Evolutionary conservation across 345 rosid species (phyloP), one percentile per base, ranked within the genome.

Genomic region (Salix caprea): DNA sequence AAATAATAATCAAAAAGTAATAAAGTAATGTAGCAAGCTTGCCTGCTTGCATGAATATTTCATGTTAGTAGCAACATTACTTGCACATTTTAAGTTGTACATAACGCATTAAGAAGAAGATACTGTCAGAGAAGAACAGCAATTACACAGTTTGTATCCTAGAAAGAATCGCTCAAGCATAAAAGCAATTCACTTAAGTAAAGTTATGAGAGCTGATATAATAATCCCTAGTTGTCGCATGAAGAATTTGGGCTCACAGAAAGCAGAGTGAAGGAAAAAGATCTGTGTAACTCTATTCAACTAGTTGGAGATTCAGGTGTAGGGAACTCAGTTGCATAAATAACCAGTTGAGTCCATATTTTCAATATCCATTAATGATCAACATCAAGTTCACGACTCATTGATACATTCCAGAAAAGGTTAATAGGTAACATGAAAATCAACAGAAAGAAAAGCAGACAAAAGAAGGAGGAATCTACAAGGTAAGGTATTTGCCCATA

Each of bases 401-500:
- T 21, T 19, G 24, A 54, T 21, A 8, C n/a, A 21, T 7, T 54
- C 61, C 61, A 54, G 12, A 54, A 54, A 70, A n/a, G 61, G 61
- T 37, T 12, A 72, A 21, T 6, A 7, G 37, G n/a, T 7, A 56
- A 36, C 46, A n/a, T 18, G 8, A 26, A 36, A n/a, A 21, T 4
- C n/a, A 32, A 52, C 23, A 9, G 40, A 78, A 67, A 23, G 37
- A 67, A 11, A 5, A 67, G 19, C 24, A 9, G 36, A 67, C 61
- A 34, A 48, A 70, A 71, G 67, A n/a, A 21, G 37, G 70, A 21
- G 60, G 42, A 71, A 46, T 39, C 5, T 28, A 40, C 68, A 73
- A 48, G 39, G 66, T 70, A 10, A 40, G 52, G 24, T 48, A 40
- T 52, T 64, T 46, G 46, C 34, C 12, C 79, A 50, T 83, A 90